Evolutionary conservation across 2,329 filamentous ascomycete genomes (phyloP).

Genomic region (Botrytis tulipae): DNA sequence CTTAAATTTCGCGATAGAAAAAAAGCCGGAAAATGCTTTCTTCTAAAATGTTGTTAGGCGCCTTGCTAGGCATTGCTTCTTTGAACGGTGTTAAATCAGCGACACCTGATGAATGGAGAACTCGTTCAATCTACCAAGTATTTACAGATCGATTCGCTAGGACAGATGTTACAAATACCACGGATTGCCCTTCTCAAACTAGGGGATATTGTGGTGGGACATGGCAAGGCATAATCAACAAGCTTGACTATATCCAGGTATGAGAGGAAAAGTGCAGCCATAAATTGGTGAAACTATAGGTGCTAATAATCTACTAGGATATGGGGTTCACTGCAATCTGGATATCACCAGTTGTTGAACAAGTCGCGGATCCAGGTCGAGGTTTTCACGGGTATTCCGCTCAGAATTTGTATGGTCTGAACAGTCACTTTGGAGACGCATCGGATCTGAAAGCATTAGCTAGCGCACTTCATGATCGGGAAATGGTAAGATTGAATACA

Average conservation of each 20-base stretch:
- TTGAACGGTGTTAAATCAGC: neutral
- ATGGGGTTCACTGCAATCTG: slow-evolving; percentile 36
- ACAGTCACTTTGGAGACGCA: slow-evolving; percentile 48
- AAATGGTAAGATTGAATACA: slow-evolving; percentile 35
- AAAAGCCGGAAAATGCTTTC: neutral
- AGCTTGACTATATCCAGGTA: slow-evolving; percentile 45
- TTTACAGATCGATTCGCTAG: slow-evolving; percentile 43
- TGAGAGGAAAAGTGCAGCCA: no score
- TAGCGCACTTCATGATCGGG: slow-evolving; percentile 45
- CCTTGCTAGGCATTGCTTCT: neutral
- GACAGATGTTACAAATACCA: slow-evolving; percentile 40
- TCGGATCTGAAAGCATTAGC: slow-evolving; percentile 48
- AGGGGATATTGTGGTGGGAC: slow-evolving; percentile 48
- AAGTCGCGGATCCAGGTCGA: slow-evolving; percentile 39
- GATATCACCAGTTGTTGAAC: slow-evolving; percentile 46
- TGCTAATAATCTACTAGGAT: slow-evolving; percentile 35
- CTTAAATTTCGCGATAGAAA: neutral
- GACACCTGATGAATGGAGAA: slow-evolving; percentile 10
- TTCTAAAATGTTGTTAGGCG: neutral
- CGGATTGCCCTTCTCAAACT: slow-evolving; percentile 29
- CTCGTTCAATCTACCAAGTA: slow-evolving; percentile 19
- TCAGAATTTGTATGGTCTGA: slow-evolving; percentile 47
- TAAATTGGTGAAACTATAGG: slow-evolving; percentile 27
- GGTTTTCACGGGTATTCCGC: slow-evolving; percentile 49
- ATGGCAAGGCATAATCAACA: slow-evolving; percentile 44